Evolutionary conservation across 1,284 basidiomycete species (phyloP).

Genomic region (Caloboletus inedulis): DNA sequence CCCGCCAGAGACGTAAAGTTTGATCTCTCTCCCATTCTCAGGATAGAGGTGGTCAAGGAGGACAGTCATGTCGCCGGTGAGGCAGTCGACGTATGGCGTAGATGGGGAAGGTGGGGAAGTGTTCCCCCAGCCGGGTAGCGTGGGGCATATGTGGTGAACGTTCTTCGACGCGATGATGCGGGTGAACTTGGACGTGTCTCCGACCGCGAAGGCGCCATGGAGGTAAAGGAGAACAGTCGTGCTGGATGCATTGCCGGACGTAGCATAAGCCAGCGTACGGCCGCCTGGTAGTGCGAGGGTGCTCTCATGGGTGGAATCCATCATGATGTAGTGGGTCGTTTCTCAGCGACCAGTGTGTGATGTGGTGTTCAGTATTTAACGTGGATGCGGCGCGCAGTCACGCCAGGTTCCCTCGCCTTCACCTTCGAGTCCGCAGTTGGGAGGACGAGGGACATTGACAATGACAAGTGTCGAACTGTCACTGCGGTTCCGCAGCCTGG

Average conservation of each 20-base stretch:
- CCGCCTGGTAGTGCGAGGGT: constrained; percentile 42
- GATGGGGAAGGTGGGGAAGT: constrained; percentile 42
- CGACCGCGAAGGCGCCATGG: constrained; percentile 51
- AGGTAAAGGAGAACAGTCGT: constrained; percentile 49
- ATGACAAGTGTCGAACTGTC: background rate
- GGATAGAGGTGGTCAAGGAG: constrained; percentile 53
- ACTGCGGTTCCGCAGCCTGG: background rate
- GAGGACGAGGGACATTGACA: background rate
- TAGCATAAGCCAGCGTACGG: constrained; percentile 50
- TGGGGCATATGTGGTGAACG: constrained; percentile 47
- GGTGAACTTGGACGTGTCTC: constrained; percentile 36
- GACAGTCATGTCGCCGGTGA: constrained; percentile 45
- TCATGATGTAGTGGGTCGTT: background rate
- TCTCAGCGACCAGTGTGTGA: background rate
- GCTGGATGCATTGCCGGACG: constrained; percentile 46
- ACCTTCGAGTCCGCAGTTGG: constrained; percentile 4
- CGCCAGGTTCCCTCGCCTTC: background rate
- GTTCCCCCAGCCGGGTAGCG: constrained; percentile 55
- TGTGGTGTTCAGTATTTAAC: background rate
- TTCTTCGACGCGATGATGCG: constrained; percentile 38
- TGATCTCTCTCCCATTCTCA: constrained; percentile 35
- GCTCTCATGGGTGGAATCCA: constrained; percentile 31
- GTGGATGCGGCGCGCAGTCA: background rate
- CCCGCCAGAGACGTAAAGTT: constrained; percentile 50
- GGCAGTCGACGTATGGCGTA: constrained; percentile 40